phyloP scores from a whole-genome alignment of 2,329 filamentous ascomycete genomes.

The Penicillium sp. region DNA sequence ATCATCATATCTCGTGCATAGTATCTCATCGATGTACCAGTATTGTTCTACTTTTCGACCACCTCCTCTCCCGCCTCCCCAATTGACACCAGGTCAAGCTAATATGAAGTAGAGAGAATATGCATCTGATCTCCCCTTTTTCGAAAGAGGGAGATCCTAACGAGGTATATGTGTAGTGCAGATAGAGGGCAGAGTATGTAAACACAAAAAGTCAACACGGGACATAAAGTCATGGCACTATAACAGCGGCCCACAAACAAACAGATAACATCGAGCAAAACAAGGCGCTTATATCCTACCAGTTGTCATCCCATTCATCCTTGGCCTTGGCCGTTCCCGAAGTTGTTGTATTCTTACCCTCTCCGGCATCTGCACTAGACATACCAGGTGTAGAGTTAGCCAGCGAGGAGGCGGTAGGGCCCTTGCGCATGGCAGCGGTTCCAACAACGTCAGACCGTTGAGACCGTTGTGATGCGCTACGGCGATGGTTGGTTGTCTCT shows the following conservation, averaged over 20 bases:
- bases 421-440: constrained; percentile 63
- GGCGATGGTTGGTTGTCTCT: constrained; percentile 23
- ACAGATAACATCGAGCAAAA: not conserved
- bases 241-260: not conserved
- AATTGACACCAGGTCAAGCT: not conserved
- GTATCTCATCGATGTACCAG: constrained; percentile 1
- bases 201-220: not conserved
- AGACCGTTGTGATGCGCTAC: constrained; percentile 26
- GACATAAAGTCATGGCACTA: constrained; percentile 1
- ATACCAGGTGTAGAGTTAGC: constrained; percentile 20
- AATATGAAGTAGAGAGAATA: not conserved
- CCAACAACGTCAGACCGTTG: constrained; percentile 54
- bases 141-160: not conserved
- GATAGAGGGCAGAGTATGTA: not conserved
- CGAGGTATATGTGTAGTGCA: constrained; percentile 2
- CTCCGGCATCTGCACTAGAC: constrained; percentile 18
- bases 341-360: constrained; percentile 18
- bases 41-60: not conserved
- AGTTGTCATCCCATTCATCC: constrained; percentile 59
- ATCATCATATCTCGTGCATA: not conserved
- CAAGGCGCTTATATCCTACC: constrained; percentile 29
- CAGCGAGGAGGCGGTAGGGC: constrained; percentile 21
- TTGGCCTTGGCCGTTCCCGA: constrained; percentile 43
- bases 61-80: not conserved
- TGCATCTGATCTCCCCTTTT: not conserved